Base-by-base conservation (phyloP, 2,329 filamentous ascomycete genomes). In the Botryotinia calthae region DNA sequence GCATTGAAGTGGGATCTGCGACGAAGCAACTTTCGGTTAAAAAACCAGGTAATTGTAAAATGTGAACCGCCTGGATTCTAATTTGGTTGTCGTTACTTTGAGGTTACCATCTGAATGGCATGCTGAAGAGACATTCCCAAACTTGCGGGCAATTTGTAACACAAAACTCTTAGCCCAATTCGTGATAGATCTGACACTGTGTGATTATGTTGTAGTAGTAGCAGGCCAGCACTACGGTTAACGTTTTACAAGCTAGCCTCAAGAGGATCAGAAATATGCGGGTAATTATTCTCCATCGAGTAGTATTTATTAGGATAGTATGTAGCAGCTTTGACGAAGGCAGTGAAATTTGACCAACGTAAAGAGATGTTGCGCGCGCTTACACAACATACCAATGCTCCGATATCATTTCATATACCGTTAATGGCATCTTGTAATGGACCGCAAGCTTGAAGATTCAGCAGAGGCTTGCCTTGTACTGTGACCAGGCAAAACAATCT, bases 81-180 rank as follows among this genome's bases (percentile, higher is more conserved):
- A 56, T 67, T 56, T 56, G 48, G 31, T 42, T 56, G 6, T 67
- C 37, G 31, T 67, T 42, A 56, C 25, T 67, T 56, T 20, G 34
- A 67, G 48, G 48, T 54, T 42, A 56, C 34, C 65, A 42, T 42
- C 54, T 25, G 67, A 44, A 46, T 70, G 40, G 61, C 40, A 56
- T 56, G 62, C n/a, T 66, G 28, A 46, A 72, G 70, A 72, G 63
- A 72, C 63, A 72, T 68, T 48, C 42, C 65, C 70, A 61, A 68
- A 72, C 70, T 46, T 68, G 70, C 70, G 42, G 63, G 63, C 62
- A 68, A 56, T 72, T 68, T 72, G 31, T 67, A 68, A 72, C 63
- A 72, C 56, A 28, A 59, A 22, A 10, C 25, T 25, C 31, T 58
- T 59, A 37, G 59, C 16, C 58, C 44, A 51, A 40, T 61, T 64